Evolutionary conservation across 192 early-diverging fungal genomes (phyloP), one percentile per base, ranked within the genome.

Genomic region (Helicostylum pulchrum): DNA sequence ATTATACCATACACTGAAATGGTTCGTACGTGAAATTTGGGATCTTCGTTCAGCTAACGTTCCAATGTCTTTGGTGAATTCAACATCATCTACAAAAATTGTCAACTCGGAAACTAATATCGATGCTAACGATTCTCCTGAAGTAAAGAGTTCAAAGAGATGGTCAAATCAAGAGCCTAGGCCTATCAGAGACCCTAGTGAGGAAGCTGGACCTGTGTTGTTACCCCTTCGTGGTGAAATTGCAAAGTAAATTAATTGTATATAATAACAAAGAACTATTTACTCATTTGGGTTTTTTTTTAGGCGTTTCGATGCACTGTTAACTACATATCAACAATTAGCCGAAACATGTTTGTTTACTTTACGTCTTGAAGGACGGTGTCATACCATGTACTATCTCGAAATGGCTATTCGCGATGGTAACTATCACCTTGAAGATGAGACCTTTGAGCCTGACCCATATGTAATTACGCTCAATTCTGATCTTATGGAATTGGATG

Each of bases 351-450:
- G 86, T 48, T 63, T 97, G 30, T 90, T 91, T 68, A 88, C 91
- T 1, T 68, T 97, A 20, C 82, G 92, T 43, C 81, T 94, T 19
- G 95, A 97, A 71, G 68, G 92, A 20, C 83, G 92, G 17, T 88
- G 89, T 47, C 94, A 94, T 74, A 81, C 90, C 47, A 84, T 94
- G 68, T 92, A 90, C 63, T 95, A 89, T 61, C 73, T 96, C 44
- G 94, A 97, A 61, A 79, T 96, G 77, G 93, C 91, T 7, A 89
- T 89, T 45, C 85, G 94, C 21, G 95, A 97, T 83, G 95, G 95
- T 49, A 87, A 83, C 68, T 96, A 94, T 65, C 64, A 74, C 39
- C 71, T 95, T 32, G 88, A 91, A n/a, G 84, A 84, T 48, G 88
- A 91, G 36, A 76, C 88, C 2, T 72, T 71, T 30, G 95, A 96